phyloP scores from a whole-genome alignment of 345 rosid species.

The Gossypium raimondii region DNA sequence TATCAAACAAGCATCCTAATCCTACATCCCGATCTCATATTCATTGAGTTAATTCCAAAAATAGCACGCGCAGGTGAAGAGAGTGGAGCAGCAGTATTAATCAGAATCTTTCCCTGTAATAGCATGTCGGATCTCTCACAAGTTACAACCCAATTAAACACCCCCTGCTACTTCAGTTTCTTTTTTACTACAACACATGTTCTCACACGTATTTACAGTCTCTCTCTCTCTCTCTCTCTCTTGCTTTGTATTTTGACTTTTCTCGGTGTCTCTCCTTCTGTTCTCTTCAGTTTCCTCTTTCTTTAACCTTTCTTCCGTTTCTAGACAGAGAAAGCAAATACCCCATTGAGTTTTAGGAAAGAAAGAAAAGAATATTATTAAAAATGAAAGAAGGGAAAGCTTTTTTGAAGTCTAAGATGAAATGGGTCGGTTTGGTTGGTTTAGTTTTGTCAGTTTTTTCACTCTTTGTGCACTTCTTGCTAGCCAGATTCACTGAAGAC shows the following conservation, averaged over 20 bases:
- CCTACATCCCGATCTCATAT: background rate
- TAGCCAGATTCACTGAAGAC: slow-evolving; percentile 72
- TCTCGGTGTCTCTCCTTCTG: background rate
- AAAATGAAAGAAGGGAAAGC: slow-evolving; percentile 65
- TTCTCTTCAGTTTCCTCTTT: slow-evolving; percentile 4
- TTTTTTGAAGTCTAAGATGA: slow-evolving; percentile 69
- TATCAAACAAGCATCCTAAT: too few relatives aligned
- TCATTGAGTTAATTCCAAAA: background rate
- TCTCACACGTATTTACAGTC: slow-evolving; percentile 6
- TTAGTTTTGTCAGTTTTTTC: slow-evolving; percentile 70
- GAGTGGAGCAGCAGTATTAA: background rate
- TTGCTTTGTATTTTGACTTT: slow-evolving; percentile 18
- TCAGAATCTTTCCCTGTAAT: background rate
- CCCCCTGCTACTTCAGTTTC: background rate
- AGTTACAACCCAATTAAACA: slow-evolving; percentile 13
- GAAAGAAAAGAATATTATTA: slow-evolving; percentile 28
- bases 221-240: background rate
- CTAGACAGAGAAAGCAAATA: background rate
- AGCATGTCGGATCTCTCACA: slow-evolving; percentile 24
- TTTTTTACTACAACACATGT: background rate
- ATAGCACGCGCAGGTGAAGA: background rate
- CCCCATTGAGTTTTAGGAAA: background rate
- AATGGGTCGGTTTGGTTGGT: slow-evolving; percentile 84
- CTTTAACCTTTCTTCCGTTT: slow-evolving; percentile 7
- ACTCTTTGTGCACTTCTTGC: slow-evolving; percentile 70